A percentile compares a stretch with the other conserved stretches of the same genome.
Conservation (phyloP, 139 green algal genomes). For the Auxenochlorella protothecoides region DNA sequence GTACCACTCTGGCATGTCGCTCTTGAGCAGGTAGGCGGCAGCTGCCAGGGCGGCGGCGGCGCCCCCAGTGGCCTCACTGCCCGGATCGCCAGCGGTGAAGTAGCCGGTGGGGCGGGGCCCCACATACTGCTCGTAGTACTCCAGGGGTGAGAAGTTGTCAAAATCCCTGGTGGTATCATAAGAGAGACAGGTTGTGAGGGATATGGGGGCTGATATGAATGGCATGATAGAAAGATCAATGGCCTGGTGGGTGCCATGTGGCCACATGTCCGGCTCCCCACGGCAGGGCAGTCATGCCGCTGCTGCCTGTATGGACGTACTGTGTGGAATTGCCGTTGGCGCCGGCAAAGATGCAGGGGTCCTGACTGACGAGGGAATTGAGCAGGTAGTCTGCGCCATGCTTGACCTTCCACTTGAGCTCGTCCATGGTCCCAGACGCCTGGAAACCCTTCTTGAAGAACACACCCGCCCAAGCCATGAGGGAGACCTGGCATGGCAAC, state of each 20-base stretch:
- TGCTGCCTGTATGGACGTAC: not conserved
- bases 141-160: conserved; percentile 10
- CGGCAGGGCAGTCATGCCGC: no score
- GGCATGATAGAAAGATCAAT: no score
- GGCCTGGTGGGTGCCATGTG: no score
- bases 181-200: no score
- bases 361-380: conserved; percentile 3
- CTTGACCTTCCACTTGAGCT: conserved; percentile 14
- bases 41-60: conserved; percentile 16
- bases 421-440: not conserved
- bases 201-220: no score
- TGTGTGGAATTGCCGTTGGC: conserved; percentile 11
- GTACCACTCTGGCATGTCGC: conserved; percentile 1
- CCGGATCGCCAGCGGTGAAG: conserved; percentile 14
- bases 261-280: no score
- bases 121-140: conserved; percentile 16
- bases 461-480: no score
- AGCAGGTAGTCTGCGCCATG: conserved; percentile 22
- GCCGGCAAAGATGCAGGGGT: conserved; percentile 7
- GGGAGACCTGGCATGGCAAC: no score
- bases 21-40: conserved; percentile 2
- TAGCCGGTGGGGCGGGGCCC: conserved; percentile 7
- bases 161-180: conserved; percentile 2
- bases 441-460: no score
- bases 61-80: conserved; percentile 10